These are phyloP conservation scores for Hypocreales sp. DNA, from an alignment of 2,329 filamentous ascomycete species.

Conservation along the genomic window DNA sequence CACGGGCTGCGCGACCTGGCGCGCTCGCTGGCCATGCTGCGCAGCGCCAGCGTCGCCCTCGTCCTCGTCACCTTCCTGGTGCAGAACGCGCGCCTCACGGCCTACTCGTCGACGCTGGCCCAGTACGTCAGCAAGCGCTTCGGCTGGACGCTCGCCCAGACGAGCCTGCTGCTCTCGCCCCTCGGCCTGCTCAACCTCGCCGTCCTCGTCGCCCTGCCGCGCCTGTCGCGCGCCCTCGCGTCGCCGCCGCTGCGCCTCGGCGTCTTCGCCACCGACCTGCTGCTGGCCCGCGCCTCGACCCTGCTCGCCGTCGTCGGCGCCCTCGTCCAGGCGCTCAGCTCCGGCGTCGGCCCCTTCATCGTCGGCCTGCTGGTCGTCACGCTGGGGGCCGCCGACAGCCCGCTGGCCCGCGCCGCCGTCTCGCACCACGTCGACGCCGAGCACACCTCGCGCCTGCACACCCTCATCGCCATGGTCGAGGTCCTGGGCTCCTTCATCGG, in stretches of 20 bases:
- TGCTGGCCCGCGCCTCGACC: conserved; percentile 10
- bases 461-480: conserved; percentile 12
- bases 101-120: conserved; percentile 7
- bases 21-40: conserved; percentile 3
- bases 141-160: conserved; percentile 8
- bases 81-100: conserved; percentile 1
- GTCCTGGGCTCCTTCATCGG: conserved; percentile 9
- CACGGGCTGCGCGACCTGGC: conserved; percentile 16
- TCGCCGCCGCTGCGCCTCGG: neutral
- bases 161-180: conserved; percentile 9
- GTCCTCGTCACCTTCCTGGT: conserved; percentile 6
- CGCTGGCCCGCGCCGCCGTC: conserved; percentile 8
- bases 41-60: conserved; percentile 1
- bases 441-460: conserved; percentile 12
- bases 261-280: conserved; percentile 4
- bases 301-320: conserved; percentile 7
- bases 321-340: conserved; percentile 6
- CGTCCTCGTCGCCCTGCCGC: conserved; percentile 5
- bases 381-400: conserved; percentile 6
- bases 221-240: conserved; percentile 4
- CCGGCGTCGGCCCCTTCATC: conserved; percentile 6
- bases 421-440: conserved; percentile 6
- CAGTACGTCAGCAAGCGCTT: conserved; percentile 13
- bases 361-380: conserved; percentile 9
- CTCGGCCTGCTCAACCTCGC: conserved; percentile 8